Conservation (phyloP, 2,329 filamentous ascomycete species). For the Tolypocladium ophioglossoides region DNA sequence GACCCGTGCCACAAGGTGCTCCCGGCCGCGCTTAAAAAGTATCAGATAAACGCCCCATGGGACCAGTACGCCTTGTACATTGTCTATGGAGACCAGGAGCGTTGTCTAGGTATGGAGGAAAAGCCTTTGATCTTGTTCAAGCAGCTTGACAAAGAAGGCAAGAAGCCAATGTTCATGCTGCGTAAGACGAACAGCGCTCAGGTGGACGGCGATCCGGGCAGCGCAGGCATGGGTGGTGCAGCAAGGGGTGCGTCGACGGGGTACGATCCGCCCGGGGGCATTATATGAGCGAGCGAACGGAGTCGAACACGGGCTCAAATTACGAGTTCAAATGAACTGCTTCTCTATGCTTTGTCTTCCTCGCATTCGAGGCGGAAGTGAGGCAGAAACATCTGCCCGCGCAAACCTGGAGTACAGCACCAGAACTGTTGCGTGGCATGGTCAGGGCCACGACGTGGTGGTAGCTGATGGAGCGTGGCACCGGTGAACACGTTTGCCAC, state of each 20-base stretch:
- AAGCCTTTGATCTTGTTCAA: slow-evolving; percentile 95
- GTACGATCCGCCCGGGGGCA: slow-evolving; percentile 50
- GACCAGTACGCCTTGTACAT: slow-evolving; percentile 97
- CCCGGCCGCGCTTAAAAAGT: slow-evolving; percentile 90
- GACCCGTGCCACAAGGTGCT: slow-evolving; percentile 97
- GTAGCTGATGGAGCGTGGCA: neutral
- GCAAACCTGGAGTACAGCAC: neutral
- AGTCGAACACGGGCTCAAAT: neutral
- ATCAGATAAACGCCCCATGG: slow-evolving; percentile 97
- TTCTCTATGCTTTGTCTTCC: neutral
- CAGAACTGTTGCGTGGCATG: neutral
- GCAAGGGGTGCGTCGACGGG: slow-evolving; percentile 32
- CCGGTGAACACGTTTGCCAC: neutral
- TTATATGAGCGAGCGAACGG: slow-evolving; percentile 36
- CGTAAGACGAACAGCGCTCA: slow-evolving; percentile 51
- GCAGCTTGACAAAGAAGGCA: slow-evolving; percentile 89
- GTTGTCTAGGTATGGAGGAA: slow-evolving; percentile 83
- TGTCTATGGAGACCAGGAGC: slow-evolving; percentile 96
- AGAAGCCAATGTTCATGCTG: slow-evolving; percentile 99
- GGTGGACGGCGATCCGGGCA: slow-evolving; percentile 42
- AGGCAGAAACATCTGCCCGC: neutral
- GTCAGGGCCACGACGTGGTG: neutral
- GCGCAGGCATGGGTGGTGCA: slow-evolving; percentile 38
- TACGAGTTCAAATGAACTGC: neutral
- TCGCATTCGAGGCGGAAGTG: neutral